Evolutionary conservation across 1,284 basidiomycete genomes (phyloP).

Genomic region (Vanrija pseudolonga): DNA sequence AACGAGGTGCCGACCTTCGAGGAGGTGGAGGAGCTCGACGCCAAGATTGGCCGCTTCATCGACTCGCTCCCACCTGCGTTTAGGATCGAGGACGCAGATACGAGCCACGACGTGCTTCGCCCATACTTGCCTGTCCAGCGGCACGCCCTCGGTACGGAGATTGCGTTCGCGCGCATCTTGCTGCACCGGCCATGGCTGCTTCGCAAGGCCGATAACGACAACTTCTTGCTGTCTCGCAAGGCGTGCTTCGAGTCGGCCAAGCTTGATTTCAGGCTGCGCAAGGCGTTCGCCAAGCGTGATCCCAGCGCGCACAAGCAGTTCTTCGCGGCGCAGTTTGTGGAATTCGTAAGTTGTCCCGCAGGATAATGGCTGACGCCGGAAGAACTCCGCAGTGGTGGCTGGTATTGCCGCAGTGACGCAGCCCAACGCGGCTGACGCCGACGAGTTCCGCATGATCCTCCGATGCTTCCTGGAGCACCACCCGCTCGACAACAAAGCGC

Average conservation of each 20-base stretch:
- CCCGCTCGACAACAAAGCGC: neutral
- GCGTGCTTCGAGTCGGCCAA: neutral
- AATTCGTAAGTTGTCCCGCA: conserved; percentile 9
- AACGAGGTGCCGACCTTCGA: conserved; percentile 69
- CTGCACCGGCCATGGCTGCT: conserved; percentile 1
- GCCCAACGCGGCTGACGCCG: neutral
- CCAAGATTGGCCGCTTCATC: conserved; percentile 72
- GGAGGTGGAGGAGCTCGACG: conserved; percentile 75
- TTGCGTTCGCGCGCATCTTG: conserved; percentile 10
- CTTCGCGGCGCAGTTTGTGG: conserved; percentile 8
- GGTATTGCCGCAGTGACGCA: conserved; percentile 4
- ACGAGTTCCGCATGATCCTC: conserved; percentile 17
- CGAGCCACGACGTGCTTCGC: neutral
- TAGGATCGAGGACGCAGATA: neutral
- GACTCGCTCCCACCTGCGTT: conserved; percentile 60
- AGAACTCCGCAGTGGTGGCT: conserved; percentile 22
- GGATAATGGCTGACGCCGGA: neutral
- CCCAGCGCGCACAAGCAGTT: conserved; percentile 3
- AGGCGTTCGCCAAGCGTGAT: conserved; percentile 9
- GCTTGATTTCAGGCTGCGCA: conserved; percentile 2
- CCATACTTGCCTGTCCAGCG: neutral
- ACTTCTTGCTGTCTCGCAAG: neutral
- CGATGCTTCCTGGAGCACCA: conserved; percentile 14
- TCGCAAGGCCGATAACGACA: neutral
- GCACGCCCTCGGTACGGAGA: neutral